A percentile compares a stretch with the other conserved stretches of the same genome.
These are phyloP conservation scores for Agaricales sp. DNA, from an alignment of 1,284 basidiomycete species.

Conservation along the genomic window DNA sequence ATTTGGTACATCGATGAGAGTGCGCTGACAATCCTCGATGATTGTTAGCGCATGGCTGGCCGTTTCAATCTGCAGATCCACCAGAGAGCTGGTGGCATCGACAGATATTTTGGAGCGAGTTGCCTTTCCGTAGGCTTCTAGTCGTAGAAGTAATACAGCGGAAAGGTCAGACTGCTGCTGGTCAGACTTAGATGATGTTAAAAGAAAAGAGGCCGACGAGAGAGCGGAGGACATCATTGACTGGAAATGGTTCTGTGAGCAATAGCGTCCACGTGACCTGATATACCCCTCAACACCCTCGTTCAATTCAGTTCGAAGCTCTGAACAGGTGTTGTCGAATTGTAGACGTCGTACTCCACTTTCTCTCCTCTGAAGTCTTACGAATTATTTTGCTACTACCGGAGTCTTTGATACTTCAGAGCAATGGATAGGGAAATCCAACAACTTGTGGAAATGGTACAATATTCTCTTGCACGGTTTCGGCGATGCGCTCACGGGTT, in stretches of 20 bases:
- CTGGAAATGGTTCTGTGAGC: too few relatives aligned
- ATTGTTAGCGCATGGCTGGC: constrained; percentile 46
- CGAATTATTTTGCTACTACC: background rate
- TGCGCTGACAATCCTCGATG: constrained; percentile 39
- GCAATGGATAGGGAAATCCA: background rate
- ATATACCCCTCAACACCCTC: background rate
- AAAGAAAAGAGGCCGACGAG: background rate
- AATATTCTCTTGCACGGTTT: background rate
- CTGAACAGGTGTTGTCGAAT: too few relatives aligned
- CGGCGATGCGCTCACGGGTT: background rate
- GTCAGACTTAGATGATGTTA: background rate
- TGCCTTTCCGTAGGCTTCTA: background rate
- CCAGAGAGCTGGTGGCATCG: constrained; percentile 17
- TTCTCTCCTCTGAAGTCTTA: too few relatives aligned
- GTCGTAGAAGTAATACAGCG: background rate
- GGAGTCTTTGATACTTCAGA: too few relatives aligned
- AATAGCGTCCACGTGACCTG: background rate
- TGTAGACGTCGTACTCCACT: too few relatives aligned
- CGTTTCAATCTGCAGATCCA: constrained; percentile 39
- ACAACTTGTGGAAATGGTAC: constrained; percentile 1
- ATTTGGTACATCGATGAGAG: constrained; percentile 23
- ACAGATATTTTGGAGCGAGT: background rate
- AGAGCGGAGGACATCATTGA: background rate
- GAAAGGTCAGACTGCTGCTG: background rate
- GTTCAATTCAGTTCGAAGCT: too few relatives aligned